A percentile compares a stretch with the other conserved stretches of the same genome.
phyloP scores from a whole-genome alignment of 352 stramenopile species.

The Phytopythium chamaehyphon region DNA sequence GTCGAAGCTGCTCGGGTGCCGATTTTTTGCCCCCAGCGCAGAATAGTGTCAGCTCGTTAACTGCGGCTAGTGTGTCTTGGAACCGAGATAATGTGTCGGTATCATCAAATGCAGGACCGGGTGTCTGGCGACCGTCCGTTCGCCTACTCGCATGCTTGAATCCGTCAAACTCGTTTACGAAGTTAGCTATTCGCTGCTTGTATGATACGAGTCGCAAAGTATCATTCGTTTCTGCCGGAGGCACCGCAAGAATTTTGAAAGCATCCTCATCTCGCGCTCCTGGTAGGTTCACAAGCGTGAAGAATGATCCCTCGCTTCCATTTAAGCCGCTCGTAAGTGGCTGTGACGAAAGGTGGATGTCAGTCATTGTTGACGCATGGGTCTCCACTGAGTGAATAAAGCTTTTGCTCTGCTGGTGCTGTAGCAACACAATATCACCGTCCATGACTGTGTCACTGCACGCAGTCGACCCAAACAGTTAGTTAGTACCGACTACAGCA shows the following conservation, averaged over 20 bases:
- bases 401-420: conserved; percentile 38
- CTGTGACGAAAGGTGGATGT: conserved; percentile 61
- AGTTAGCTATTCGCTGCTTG: conserved; percentile 32
- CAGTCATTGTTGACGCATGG: conserved; percentile 55
- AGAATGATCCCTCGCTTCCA: conserved; percentile 18
- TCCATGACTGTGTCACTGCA: conserved; percentile 40
- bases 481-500: background rate
- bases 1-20: conserved; percentile 22
- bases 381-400: conserved; percentile 71
- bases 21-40: conserved; percentile 23
- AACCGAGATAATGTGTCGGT: conserved; percentile 34
- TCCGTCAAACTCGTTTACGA: conserved; percentile 32
- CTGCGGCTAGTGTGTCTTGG: conserved; percentile 28
- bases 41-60: conserved; percentile 48
- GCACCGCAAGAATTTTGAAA: conserved; percentile 53
- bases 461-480: background rate
- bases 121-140: conserved; percentile 1
- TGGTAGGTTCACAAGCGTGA: conserved; percentile 40
- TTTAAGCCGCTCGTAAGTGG: conserved; percentile 25
- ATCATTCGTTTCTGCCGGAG: conserved; percentile 43
- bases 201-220: conserved; percentile 65
- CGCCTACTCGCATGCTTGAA: background rate
- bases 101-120: conserved; percentile 17
- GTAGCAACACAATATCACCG: conserved; percentile 51
- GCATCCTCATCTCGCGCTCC: conserved; percentile 64